phyloP scores from a whole-genome alignment of 2,329 filamentous ascomycete species.

The Cladosporium sphaerospermum region DNA sequence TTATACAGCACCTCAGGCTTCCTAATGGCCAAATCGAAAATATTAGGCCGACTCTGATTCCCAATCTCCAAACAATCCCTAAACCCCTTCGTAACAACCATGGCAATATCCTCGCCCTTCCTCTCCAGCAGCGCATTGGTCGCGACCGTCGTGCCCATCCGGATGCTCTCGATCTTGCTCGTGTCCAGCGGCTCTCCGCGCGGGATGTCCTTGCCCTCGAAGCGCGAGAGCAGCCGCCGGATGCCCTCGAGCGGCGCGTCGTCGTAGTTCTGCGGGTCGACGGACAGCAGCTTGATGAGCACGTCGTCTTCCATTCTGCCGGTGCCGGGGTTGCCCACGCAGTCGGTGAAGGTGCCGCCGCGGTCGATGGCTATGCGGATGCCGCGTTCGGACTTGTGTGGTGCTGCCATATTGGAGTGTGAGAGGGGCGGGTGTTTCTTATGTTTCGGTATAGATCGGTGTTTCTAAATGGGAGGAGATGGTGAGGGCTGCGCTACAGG shows the following conservation, averaged over 20 bases:
- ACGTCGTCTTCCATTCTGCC: slow-evolving; percentile 66
- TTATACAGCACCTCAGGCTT: slow-evolving; percentile 86
- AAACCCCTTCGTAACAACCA: slow-evolving; percentile 84
- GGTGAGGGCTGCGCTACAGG: neutral
- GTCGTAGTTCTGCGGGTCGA: slow-evolving; percentile 82
- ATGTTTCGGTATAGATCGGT: too few species aligned
- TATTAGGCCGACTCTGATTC: slow-evolving; percentile 81
- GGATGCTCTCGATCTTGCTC: slow-evolving; percentile 76
- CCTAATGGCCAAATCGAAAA: slow-evolving; percentile 82
- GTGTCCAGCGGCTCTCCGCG: slow-evolving; percentile 77
- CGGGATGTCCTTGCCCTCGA: slow-evolving; percentile 68
- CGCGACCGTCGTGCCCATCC: slow-evolving; percentile 93
- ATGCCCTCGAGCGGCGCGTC: slow-evolving; percentile 91
- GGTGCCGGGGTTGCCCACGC: slow-evolving; percentile 71
- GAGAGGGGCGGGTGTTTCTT: neutral
- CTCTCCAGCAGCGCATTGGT: slow-evolving; percentile 87
- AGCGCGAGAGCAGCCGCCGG: slow-evolving; percentile 73
- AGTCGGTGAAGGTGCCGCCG: slow-evolving; percentile 89
- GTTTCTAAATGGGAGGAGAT: neutral
- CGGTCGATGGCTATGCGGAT: slow-evolving; percentile 72
- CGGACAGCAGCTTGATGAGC: slow-evolving; percentile 81
- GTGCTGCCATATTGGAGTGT: neutral
- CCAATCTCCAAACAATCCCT: slow-evolving; percentile 82
- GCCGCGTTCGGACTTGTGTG: slow-evolving; percentile 33
- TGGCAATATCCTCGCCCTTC: slow-evolving; percentile 81